A percentile compares a stretch with the other conserved stretches of the same genome.
These are phyloP conservation scores for Aspergillus luchuensis DNA, from an alignment of 2,329 filamentous ascomycete genomes.

Conservation along the genomic window DNA sequence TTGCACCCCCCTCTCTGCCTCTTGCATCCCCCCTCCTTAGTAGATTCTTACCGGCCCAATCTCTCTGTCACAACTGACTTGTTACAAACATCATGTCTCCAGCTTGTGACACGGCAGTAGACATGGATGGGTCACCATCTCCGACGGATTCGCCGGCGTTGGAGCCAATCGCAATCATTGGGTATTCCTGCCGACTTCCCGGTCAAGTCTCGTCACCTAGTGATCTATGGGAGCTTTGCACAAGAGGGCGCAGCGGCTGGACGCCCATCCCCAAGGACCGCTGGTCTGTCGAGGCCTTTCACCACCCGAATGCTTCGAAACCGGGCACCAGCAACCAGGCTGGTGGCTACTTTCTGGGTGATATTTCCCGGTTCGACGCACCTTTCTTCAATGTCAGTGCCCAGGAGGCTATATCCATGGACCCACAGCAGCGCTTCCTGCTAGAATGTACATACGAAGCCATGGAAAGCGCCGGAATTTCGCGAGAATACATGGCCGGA, in stretches of 20 bases:
- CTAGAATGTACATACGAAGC: slow-evolving; percentile 26
- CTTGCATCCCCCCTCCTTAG: too few relatives aligned
- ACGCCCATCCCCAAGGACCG: neutral
- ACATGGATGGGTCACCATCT: too few relatives aligned
- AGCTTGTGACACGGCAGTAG: too few relatives aligned
- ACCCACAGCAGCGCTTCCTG: slow-evolving; percentile 22
- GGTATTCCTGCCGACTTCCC: too few relatives aligned
- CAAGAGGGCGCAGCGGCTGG: slow-evolving; percentile 4
- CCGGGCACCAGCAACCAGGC: neutral
- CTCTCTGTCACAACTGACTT: too few relatives aligned
- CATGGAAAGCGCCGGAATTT: slow-evolving; percentile 27
- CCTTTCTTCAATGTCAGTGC: slow-evolving; percentile 30
- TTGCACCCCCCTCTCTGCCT: too few relatives aligned
- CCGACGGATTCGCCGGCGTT: too few relatives aligned
- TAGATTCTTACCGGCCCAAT: too few relatives aligned
- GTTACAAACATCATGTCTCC: too few relatives aligned
- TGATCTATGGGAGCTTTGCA: too few relatives aligned
- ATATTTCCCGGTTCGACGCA: slow-evolving; percentile 29
- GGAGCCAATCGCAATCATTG: too few relatives aligned
- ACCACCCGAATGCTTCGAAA: neutral
- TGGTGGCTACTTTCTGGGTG: slow-evolving; percentile 22
- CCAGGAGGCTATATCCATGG: slow-evolving; percentile 17
- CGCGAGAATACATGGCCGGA: slow-evolving; percentile 22
- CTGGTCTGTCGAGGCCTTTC: neutral
- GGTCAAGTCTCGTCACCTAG: too few relatives aligned